Evolutionary conservation across 23 red algal species (phyloP).

Genomic region (Gracilariopsis chorda): DNA sequence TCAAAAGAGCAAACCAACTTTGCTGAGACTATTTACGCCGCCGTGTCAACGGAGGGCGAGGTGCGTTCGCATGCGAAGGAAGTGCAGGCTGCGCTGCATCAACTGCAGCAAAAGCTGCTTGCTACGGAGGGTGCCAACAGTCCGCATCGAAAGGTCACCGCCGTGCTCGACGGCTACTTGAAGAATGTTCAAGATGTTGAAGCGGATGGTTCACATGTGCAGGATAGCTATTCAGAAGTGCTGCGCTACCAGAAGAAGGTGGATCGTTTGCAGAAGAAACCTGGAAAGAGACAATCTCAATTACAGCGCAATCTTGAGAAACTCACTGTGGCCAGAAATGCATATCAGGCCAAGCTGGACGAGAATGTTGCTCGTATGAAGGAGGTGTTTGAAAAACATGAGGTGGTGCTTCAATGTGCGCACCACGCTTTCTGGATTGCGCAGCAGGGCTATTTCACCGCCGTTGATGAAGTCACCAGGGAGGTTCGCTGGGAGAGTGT

Average conservation of each 20-base stretch:
- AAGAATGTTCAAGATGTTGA: not conserved
- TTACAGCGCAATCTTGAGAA: slow-evolving; percentile 52
- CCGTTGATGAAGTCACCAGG: slow-evolving; percentile 27
- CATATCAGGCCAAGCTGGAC: slow-evolving; percentile 20
- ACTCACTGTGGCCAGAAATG: not conserved
- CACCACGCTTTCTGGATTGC: slow-evolving; percentile 64
- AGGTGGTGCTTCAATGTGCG: slow-evolving; percentile 48
- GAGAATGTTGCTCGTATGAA: slow-evolving; percentile 7
- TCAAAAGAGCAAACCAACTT: slow-evolving; percentile 41
- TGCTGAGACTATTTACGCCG: slow-evolving; percentile 17
- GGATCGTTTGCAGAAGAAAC: slow-evolving; percentile 37
- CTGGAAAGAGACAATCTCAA: not conserved
- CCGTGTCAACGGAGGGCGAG: not conserved
- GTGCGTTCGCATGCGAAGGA: slow-evolving; percentile 28
- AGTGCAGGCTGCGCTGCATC: slow-evolving; percentile 9
- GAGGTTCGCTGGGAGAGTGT: slow-evolving; percentile 29
- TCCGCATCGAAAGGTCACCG: slow-evolving; percentile 8
- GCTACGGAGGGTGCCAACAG: not conserved
- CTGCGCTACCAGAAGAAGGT: slow-evolving; percentile 50
- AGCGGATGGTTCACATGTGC: not conserved
- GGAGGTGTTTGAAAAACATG: slow-evolving; percentile 12
- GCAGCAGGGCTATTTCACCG: slow-evolving; percentile 9
- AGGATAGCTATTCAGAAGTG: slow-evolving; percentile 32
- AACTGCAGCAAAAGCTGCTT: slow-evolving; percentile 18
- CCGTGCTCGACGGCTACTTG: slow-evolving; percentile 33